Conservation (phyloP, 768 basidiomycete species). For the Royoungia palumana region DNA sequence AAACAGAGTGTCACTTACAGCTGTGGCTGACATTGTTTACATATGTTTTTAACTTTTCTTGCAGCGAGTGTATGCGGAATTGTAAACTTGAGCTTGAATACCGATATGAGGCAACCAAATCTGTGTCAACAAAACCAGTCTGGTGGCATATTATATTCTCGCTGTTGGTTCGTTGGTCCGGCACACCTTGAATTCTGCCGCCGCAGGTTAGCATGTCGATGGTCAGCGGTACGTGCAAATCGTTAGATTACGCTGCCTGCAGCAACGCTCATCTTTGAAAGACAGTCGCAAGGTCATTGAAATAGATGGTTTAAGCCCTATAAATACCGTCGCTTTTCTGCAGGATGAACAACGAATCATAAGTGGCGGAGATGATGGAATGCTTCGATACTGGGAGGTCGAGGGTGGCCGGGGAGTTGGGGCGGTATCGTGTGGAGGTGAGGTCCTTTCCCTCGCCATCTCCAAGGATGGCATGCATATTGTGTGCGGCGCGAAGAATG, state of each 20-base stretch:
- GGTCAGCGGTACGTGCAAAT: not conserved
- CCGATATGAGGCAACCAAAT: too few species aligned
- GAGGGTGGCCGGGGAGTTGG: not conserved
- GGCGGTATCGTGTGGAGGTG: not conserved
- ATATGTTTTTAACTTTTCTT: too few species aligned
- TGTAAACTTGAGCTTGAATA: too few species aligned
- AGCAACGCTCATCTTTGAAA: not conserved
- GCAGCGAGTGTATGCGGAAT: too few species aligned
- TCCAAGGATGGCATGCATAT: conserved; percentile 9
- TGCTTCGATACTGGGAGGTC: conserved; percentile 7
- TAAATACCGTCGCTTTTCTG: conserved; percentile 11
- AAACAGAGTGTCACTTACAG: too few species aligned
- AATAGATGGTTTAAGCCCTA: conserved; percentile 6
- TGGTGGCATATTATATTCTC: too few species aligned
- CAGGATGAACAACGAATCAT: not conserved
- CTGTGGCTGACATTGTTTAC: too few species aligned
- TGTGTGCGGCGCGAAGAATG: conserved; percentile 14
- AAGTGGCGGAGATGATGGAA: conserved; percentile 10
- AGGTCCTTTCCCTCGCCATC: conserved; percentile 6
- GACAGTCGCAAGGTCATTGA: not conserved
- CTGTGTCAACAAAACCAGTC: too few species aligned
- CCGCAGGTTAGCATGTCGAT: not conserved
- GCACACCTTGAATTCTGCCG: not conserved
- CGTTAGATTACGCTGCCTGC: not conserved
- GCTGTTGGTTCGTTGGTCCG: too few species aligned